These are phyloP conservation scores for Bromus sterilis DNA, from an alignment of 176 grass and related monocot genomes.

Conservation along the genomic window DNA sequence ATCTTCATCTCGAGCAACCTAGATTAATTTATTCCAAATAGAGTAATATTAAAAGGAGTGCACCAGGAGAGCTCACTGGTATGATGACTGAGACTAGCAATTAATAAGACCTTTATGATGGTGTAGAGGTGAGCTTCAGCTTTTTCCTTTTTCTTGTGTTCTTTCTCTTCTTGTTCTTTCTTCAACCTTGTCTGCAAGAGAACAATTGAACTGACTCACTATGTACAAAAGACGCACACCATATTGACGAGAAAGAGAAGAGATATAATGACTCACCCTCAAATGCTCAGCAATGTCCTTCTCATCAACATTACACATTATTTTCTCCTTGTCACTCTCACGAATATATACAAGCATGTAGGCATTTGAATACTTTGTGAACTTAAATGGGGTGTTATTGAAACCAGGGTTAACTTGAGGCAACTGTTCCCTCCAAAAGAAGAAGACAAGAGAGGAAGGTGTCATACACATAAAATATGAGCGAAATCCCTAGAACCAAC, in stretches of 20 bases:
- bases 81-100: not conserved
- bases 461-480: constrained; percentile 15
- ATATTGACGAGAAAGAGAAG: constrained; percentile 9
- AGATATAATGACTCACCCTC: constrained; percentile 42
- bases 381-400: constrained; percentile 88
- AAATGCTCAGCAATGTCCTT: constrained; percentile 95
- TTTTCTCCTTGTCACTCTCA: constrained; percentile 92
- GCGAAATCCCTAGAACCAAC: constrained; percentile 1
- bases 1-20: constrained; percentile 89
- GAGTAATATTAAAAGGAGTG: not conserved
- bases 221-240: constrained; percentile 1
- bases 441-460: not conserved
- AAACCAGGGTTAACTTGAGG: constrained; percentile 89
- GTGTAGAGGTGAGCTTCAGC: constrained; percentile 98
- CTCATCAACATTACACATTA: constrained; percentile 94
- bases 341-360: constrained; percentile 99
- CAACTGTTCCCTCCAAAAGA: constrained; percentile 40
- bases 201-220: constrained; percentile 20
- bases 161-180: constrained; percentile 99
- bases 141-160: constrained; percentile 97
- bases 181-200: constrained; percentile 85
- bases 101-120: constrained; percentile 70
- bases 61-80: not conserved
- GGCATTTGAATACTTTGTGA: constrained; percentile 93
- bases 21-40: constrained; percentile 24